These are phyloP conservation scores for Globisporangium cylindrosporum DNA, from an alignment of 352 stramenopile genomes.

Conservation along the genomic window DNA sequence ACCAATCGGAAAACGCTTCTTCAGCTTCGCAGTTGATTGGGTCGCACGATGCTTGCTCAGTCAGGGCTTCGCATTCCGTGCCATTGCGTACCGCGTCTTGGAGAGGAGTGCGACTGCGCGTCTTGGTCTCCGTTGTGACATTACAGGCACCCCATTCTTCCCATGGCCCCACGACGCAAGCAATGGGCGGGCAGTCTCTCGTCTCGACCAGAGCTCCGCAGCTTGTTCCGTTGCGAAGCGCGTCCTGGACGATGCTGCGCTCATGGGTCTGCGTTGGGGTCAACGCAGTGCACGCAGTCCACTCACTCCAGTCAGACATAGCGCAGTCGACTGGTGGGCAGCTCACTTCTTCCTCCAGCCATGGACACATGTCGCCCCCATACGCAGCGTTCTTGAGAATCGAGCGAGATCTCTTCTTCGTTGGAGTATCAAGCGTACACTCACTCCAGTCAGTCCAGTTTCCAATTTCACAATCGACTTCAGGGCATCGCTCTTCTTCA, in stretches of 20 bases:
- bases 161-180: slow-evolving; percentile 42
- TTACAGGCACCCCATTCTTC: slow-evolving; percentile 30
- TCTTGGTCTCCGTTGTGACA: slow-evolving; percentile 24
- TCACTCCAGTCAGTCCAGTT: slow-evolving; percentile 36
- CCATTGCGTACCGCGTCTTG: slow-evolving; percentile 31
- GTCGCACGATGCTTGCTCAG: slow-evolving; percentile 26
- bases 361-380: slow-evolving; percentile 33
- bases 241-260: slow-evolving; percentile 31
- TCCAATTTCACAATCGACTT: slow-evolving; percentile 35
- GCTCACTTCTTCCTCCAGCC: slow-evolving; percentile 20
- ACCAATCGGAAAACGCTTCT: slow-evolving; percentile 36
- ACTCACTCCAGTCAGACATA: slow-evolving; percentile 35
- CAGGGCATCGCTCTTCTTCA: slow-evolving; percentile 31
- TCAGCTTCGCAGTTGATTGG: slow-evolving; percentile 18
- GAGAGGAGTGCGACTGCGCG: slow-evolving; percentile 18
- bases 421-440: slow-evolving; percentile 28
- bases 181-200: slow-evolving; percentile 33
- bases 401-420: slow-evolving; percentile 25
- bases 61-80: slow-evolving; percentile 24
- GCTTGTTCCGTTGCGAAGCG: slow-evolving; percentile 32
- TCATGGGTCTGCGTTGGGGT: slow-evolving; percentile 42
- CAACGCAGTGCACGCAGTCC: slow-evolving; percentile 40
- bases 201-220: slow-evolving; percentile 31
- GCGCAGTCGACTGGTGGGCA: slow-evolving; percentile 53
- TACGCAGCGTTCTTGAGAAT: slow-evolving; percentile 23